Evolutionary conservation across 352 stramenopile genomes (phyloP), one percentile per base, ranked within the genome.

Genomic region (Salisapilia sapeloensis): DNA sequence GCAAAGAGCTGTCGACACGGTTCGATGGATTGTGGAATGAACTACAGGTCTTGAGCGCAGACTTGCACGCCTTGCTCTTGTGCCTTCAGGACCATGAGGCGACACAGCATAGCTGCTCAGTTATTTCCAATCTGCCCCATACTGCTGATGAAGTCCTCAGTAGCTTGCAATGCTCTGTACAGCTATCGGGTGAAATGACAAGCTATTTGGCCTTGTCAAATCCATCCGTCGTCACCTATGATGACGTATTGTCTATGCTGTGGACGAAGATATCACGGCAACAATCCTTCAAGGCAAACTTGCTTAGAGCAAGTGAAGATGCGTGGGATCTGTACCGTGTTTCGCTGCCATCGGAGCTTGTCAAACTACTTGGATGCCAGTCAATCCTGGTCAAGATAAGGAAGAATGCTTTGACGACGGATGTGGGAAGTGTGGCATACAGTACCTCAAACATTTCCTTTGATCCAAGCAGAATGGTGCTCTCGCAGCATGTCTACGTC

Each of bases 401-500:
- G 5, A 52, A 42, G 12, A 4, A 30, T 35, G 6, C 1, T 8
- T 19, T 11, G 6, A 26, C 4, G 13, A n/a, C 5, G 2, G 48
- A 52, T 32, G 14, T 22, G 33, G 32, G 16, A 24, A 13, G 26
- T 12, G 1, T 44, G 5, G 32, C 51, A n/a, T 65, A 53, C 25
- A 41, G 61, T 9, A 13, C 43, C 22, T 30, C 18, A 7, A 56
- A 33, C 23, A 39, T 72, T 19, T 51, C 46, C 0, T 76, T 79
- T 15, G 8, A 31, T 4, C 57, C 49, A 24, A 75, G 49, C 27
- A 42, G 59, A 24, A 75, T 46, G 18, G 44, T 77, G 40, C 35
- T 79, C 8, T 79, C 63, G 12, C 63, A 77, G 26, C 63, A 79
- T 29, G 57, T 77, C 4, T 64, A 56, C n/a, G n/a, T 31, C 56